phyloP scores from a whole-genome alignment of 116 monocot species.

The Zostera marina region DNA sequence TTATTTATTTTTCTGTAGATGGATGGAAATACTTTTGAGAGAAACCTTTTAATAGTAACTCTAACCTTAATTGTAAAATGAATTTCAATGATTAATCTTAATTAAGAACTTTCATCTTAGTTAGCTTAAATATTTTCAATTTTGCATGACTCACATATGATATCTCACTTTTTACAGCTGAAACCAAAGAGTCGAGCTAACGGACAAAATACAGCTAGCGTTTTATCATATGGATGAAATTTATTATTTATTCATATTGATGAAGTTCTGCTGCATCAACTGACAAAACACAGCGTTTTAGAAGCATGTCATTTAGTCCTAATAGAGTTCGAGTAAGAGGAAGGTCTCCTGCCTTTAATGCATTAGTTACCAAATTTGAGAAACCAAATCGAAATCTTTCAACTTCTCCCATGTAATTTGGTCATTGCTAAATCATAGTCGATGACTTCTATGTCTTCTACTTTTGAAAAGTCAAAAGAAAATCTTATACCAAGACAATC shows the following conservation, averaged over 20 bases:
- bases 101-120: background rate
- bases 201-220: no score
- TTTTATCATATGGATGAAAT: no score
- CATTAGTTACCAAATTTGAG: slow-evolving; percentile 77
- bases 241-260: no score
- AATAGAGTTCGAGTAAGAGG: slow-evolving; percentile 60
- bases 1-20: slow-evolving; percentile 29
- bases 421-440: slow-evolving; percentile 25
- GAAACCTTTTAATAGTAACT: slow-evolving; percentile 61
- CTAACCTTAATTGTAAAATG: slow-evolving; percentile 49
- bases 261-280: slow-evolving; percentile 53
- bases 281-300: slow-evolving; percentile 68
- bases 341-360: slow-evolving; percentile 80
- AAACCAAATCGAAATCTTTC: slow-evolving; percentile 79
- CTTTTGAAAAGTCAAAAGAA: slow-evolving; percentile 40
- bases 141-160: background rate
- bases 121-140: background rate
- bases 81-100: slow-evolving; percentile 3
- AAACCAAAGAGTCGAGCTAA: slow-evolving; percentile 49
- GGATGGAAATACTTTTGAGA: slow-evolving; percentile 93
- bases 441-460: slow-evolving; percentile 43
- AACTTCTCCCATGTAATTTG: slow-evolving; percentile 59
- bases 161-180: slow-evolving; percentile 14
- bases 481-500: slow-evolving; percentile 32
- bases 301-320: slow-evolving; percentile 84